These are phyloP conservation scores for Neurospora sp. DNA, from an alignment of 495 filamentous ascomycete species.

Conservation along the genomic window DNA sequence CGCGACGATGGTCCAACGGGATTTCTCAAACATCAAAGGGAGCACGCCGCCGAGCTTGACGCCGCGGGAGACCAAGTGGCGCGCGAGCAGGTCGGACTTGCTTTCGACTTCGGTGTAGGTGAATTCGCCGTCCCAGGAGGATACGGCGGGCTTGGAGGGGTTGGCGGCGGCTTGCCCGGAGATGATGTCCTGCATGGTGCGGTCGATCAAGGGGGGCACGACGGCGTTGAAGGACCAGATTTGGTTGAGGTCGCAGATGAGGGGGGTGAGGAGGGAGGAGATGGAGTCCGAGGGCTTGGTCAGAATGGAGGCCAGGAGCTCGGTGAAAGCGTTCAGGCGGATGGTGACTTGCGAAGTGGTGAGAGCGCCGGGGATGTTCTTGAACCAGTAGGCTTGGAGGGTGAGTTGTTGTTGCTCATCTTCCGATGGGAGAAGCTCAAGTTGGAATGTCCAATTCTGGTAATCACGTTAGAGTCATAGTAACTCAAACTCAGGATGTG, in stretches of 20 bases:
- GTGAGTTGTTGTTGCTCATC: neutral
- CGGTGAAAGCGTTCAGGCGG: slow-evolving; percentile 5
- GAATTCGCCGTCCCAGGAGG: slow-evolving; percentile 50
- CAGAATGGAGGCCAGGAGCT: neutral
- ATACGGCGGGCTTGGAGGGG: slow-evolving; percentile 23
- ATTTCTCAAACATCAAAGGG: slow-evolving; percentile 48
- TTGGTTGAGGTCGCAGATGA: slow-evolving; percentile 17
- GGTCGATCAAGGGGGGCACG: slow-evolving; percentile 25
- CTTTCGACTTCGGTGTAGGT: slow-evolving; percentile 36
- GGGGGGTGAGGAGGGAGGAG: slow-evolving; percentile 3
- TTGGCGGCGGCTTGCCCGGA: slow-evolving; percentile 16
- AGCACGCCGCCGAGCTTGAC: slow-evolving; percentile 37
- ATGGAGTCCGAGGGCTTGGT: neutral
- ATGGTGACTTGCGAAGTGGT: neutral
- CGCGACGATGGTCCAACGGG: slow-evolving; percentile 39
- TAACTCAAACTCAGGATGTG: neutral
- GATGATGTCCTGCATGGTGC: slow-evolving; percentile 33
- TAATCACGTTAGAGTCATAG: neutral
- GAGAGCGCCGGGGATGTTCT: neutral
- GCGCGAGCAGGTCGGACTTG: slow-evolving; percentile 38
- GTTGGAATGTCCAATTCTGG: slow-evolving; percentile 7
- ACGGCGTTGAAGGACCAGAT: slow-evolving; percentile 32
- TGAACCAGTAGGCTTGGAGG: slow-evolving; percentile 4
- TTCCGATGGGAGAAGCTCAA: slow-evolving; percentile 1
- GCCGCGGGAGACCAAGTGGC: slow-evolving; percentile 28